Evolutionary conservation across 306 rosid genomes (phyloP), one percentile per base, ranked within the genome.

Genomic region (Psophocarpus tetragonolobus): DNA sequence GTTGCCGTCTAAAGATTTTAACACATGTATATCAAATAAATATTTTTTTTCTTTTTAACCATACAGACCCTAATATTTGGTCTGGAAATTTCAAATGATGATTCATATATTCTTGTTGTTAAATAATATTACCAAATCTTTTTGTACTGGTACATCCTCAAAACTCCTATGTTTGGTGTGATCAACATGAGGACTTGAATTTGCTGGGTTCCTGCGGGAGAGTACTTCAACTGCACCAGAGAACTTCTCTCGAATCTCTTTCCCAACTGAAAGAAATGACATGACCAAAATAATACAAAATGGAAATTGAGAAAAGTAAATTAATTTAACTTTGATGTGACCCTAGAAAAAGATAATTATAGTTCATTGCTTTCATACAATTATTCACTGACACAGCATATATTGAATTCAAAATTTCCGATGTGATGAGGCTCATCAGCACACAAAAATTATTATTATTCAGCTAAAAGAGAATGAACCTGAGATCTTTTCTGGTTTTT

Each of bases 211-310:
- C 84, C 90, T 91, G 70, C 97, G 83, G 30, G 92, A 77, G 84
- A 88, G 87, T 57, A 85, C 90, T 87, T 96, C 99, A 80, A 88
- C 94, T 26, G 94, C 94, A 79, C 98, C 99, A 5, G 97, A 85
- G 68, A 87, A 88, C 84, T 91, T 87, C 71, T 92, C 99, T 78
- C 97, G 90, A 73, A 88, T 84, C 80, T 92, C 98, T 81, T 87
- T 96, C 63, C 96, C 98, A 76, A 79, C 99, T 96, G 83, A 76
- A 89, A 82, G 56, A 81, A 68, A 62, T 64, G 56, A 79, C 77
- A 78, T 50, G 42, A 78, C 68, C 76, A 80, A 67, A 65, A 80
- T 78, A 48, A 77, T 68, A 74, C 27, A 65, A 41, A 13, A 73
- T 71, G 56, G 35, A 62, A 68, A 8, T 75, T 14, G 50, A 51